A percentile compares a stretch with the other conserved stretches of the same genome.
Conservation (phyloP, 768 basidiomycete species). For the Aureoboletus auriporus region DNA sequence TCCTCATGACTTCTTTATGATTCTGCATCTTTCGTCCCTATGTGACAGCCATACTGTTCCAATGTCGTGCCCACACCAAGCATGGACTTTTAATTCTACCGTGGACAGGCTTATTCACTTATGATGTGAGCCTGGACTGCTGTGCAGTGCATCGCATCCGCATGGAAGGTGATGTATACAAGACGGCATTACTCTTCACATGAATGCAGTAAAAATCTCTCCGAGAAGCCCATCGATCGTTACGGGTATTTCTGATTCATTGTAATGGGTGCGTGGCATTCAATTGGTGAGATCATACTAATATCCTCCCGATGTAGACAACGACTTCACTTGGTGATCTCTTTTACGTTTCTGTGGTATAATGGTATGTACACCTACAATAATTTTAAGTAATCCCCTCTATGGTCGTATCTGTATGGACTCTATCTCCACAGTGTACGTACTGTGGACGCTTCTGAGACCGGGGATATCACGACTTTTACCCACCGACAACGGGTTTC, state of each 20-base stretch:
- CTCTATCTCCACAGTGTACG: slow-evolving; percentile 19
- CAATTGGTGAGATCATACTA: background rate
- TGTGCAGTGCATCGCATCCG: too few relatives aligned
- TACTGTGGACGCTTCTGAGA: slow-evolving; percentile 8
- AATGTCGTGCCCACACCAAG: background rate
- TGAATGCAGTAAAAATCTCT: background rate
- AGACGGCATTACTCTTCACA: slow-evolving; percentile 1
- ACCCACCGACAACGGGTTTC: slow-evolving; percentile 11
- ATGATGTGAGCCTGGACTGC: background rate
- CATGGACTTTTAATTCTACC: background rate
- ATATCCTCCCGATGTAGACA: slow-evolving; percentile 1
- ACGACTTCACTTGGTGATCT: slow-evolving; percentile 10
- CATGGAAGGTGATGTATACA: too few relatives aligned
- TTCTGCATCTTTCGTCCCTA: slow-evolving; percentile 11
- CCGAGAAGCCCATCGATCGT: too few relatives aligned
- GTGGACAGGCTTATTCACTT: background rate
- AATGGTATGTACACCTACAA: slow-evolving; percentile 10
- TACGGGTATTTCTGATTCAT: slow-evolving; percentile 1
- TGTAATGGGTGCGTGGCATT: background rate
- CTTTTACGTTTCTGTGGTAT: slow-evolving; percentile 10
- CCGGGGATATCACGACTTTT: slow-evolving; percentile 8
- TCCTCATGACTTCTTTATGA: too few relatives aligned
- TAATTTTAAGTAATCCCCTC: slow-evolving; percentile 1
- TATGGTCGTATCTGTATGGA: slow-evolving; percentile 4
- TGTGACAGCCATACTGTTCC: slow-evolving; percentile 17